phyloP scores from a whole-genome alignment of 23 red algal species.

The Gracilariopsis chorda region DNA sequence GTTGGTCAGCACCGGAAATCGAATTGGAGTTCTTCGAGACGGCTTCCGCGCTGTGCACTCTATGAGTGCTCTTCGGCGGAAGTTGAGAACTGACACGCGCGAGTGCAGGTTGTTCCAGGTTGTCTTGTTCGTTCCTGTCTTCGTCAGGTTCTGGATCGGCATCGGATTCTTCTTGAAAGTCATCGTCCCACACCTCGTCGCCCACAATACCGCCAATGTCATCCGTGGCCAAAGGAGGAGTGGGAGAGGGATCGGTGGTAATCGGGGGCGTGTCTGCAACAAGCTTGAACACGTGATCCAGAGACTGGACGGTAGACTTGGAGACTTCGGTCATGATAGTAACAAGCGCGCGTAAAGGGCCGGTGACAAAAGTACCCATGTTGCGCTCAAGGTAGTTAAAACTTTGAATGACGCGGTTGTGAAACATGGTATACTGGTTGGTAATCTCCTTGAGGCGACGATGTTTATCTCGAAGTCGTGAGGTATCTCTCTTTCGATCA shows the following conservation, averaged over 20 bases:
- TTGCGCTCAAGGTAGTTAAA: slow-evolving; percentile 72
- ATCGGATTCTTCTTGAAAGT: slow-evolving; percentile 55
- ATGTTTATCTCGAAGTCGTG: slow-evolving; percentile 70
- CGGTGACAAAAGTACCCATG: slow-evolving; percentile 57
- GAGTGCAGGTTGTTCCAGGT: not conserved
- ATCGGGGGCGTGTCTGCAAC: slow-evolving; percentile 36
- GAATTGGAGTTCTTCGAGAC: slow-evolving; percentile 10
- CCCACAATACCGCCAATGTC: slow-evolving; percentile 44
- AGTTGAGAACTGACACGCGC: not conserved
- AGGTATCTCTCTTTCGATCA: slow-evolving; percentile 45
- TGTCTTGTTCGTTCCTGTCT: slow-evolving; percentile 16
- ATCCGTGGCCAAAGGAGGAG: slow-evolving; percentile 14
- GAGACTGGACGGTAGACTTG: slow-evolving; percentile 10
- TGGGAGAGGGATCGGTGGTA: slow-evolving; percentile 33
- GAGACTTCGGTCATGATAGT: slow-evolving; percentile 45
- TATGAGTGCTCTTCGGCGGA: not conserved
- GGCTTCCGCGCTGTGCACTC: slow-evolving; percentile 42
- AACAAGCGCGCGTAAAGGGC: slow-evolving; percentile 49
- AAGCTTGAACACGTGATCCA: slow-evolving; percentile 54
- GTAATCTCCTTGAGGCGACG: slow-evolving; percentile 61
- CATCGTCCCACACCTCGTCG: slow-evolving; percentile 65
- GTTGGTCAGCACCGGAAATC: not conserved
- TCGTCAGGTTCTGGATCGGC: slow-evolving; percentile 19
- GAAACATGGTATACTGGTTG: slow-evolving; percentile 60
- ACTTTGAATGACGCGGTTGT: slow-evolving; percentile 60